phyloP scores from a whole-genome alignment of 1,284 basidiomycete species.

The Tilletia walkeri region DNA sequence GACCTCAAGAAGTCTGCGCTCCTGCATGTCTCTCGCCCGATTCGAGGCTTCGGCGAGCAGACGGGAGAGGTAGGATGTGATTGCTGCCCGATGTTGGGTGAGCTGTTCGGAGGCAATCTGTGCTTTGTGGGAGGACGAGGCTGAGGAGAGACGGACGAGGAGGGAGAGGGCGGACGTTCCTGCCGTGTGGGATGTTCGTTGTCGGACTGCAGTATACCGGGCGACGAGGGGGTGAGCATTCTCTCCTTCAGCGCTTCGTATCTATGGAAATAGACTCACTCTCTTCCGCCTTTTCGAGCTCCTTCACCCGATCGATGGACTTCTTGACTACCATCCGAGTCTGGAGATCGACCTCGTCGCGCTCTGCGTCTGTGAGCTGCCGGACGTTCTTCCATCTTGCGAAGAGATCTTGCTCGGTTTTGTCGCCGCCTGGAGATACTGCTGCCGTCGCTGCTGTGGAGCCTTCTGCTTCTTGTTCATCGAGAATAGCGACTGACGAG shows the following conservation, averaged over 20 bases:
- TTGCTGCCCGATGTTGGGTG: conserved; percentile 75
- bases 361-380: conserved; percentile 75
- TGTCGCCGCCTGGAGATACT: no score
- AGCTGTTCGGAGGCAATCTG: conserved; percentile 65
- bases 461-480: conserved; percentile 1
- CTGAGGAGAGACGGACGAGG: conserved; percentile 28
- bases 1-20: conserved; percentile 54
- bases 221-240: background rate
- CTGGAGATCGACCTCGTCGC: conserved; percentile 86
- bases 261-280: conserved; percentile 61
- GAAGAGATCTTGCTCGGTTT: conserved; percentile 27
- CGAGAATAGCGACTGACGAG: conserved; percentile 23
- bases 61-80: conserved; percentile 79
- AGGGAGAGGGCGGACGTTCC: conserved; percentile 24
- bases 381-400: conserved; percentile 59
- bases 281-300: conserved; percentile 79
- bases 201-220: conserved; percentile 24
- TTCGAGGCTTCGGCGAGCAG: conserved; percentile 75
- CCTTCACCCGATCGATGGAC: conserved; percentile 77
- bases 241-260: background rate
- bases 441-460: no score
- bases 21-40: conserved; percentile 78
- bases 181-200: conserved; percentile 36
- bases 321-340: conserved; percentile 75
- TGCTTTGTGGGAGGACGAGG: conserved; percentile 26